phyloP scores from a whole-genome alignment of 2,329 filamentous ascomycete species.

The Monosporascus sp. region DNA sequence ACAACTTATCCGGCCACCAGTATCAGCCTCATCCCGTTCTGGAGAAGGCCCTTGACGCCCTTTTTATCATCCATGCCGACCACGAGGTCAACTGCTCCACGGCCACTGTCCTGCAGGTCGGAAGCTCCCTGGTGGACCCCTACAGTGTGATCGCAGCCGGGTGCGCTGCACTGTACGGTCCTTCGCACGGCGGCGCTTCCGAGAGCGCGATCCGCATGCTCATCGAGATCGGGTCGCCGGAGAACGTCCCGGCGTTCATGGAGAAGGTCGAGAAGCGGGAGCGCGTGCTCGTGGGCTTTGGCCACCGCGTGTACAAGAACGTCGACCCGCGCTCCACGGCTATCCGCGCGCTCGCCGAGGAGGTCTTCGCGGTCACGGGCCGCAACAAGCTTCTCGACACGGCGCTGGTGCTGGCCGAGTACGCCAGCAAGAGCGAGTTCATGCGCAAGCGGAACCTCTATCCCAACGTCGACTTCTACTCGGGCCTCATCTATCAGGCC shows the following conservation, averaged over 20 bases:
- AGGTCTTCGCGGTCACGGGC: conserved; percentile 44
- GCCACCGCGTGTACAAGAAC: conserved; percentile 50
- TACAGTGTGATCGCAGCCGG: conserved; percentile 47
- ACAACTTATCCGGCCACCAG: conserved; percentile 41
- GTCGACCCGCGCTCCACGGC: conserved; percentile 47
- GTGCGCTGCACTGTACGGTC: conserved; percentile 49
- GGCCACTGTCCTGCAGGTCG: conserved; percentile 50
- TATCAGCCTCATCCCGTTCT: conserved; percentile 44
- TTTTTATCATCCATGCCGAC: conserved; percentile 52
- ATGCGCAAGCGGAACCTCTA: conserved; percentile 44
- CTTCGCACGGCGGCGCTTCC: conserved; percentile 54
- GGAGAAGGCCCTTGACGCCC: conserved; percentile 43
- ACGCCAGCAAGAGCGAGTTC: conserved; percentile 40
- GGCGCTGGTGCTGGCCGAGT: conserved; percentile 38
- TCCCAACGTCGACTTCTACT: conserved; percentile 49
- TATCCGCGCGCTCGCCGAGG: conserved; percentile 42
- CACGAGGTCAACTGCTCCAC: conserved; percentile 56
- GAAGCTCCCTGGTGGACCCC: conserved; percentile 50
- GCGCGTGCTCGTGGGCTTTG: conserved; percentile 48
- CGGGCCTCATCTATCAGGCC: conserved; percentile 45
- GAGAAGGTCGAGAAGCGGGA: conserved; percentile 44
- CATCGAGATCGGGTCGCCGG: conserved; percentile 43
- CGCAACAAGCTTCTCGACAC: conserved; percentile 47
- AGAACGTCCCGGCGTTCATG: conserved; percentile 46
- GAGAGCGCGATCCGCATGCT: conserved; percentile 52